Evolutionary conservation across 2,329 filamentous ascomycete genomes (phyloP), one percentile per base, ranked within the genome.

Genomic region (Pseudogymnoascus sp.): DNA sequence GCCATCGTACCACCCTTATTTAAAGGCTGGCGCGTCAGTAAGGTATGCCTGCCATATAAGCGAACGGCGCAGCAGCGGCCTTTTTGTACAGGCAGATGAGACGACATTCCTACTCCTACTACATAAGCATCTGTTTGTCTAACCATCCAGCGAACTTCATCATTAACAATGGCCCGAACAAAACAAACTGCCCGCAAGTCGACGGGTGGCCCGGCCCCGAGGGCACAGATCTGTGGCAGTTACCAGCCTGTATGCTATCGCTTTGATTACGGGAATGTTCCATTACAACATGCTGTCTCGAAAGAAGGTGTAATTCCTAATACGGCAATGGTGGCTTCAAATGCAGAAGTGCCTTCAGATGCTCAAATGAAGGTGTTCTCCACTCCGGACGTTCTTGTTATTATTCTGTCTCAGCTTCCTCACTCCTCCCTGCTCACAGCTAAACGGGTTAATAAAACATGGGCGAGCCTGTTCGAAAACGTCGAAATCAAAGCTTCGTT

Each of bases 371-470:
- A 52, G 22, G 61, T 62, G 19, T 28, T 62, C 14, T 62, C 49
- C 16, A 59, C 61, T 62, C 49, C 52, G 42, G 61, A 62, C 12
- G 12, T 62, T 14, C 49, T 62, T 58, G 28, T 60, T 28, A 60
- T 59, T 52, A 62, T 62, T 59, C 45, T 60, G 6, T 62, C 61
- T 60, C 61, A 62, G 45, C 61, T 62, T 60, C 61, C 61, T 19
- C 61, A 62, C 49, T 62, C 61, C 9, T 62, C 49, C 35, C 22
- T 62, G 23, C 61, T 62, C 42, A 60, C 42, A 28, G 61, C 61
- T 35, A 62, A 62, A 59, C 61, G 22, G 14, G 61, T 62, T 19
- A 62, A 58, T 19, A 60, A 59, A 59, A 38, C 61, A 25, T 62
- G 61, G 61, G 61, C 61, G 22, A 41, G 49, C 49, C 2, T 62